Evolutionary conservation across 371 early-diverging fungal species (phyloP), one percentile per base, ranked within the genome.

Genomic region (Mucor piriformis): DNA sequence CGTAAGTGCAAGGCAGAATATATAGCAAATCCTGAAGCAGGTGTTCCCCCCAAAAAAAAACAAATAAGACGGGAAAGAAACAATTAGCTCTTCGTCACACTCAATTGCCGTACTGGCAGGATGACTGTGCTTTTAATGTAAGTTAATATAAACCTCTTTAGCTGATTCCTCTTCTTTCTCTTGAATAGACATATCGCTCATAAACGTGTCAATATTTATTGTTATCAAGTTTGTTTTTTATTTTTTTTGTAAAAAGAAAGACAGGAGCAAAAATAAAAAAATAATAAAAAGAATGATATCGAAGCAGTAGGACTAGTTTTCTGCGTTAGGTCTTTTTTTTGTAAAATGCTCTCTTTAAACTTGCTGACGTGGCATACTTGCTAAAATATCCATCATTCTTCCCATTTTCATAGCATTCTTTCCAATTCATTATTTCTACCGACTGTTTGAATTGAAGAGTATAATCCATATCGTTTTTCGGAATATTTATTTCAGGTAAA

Each of bases 311-410:
- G 25, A 52, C 40, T 52, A 52, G 27, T 38, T 38, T 52, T 52
- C 40, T 38, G 21, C 52, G 25, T 52, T 38, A 52, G 52, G 52
- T n/a, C n/a, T n/a, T 29, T 27, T 54, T 54, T 54, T 54, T 54
- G 32, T 54, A 54, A 33, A 54, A 54, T 15, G 54, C 44, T 54
- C 54, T 54, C 18, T 54, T 54, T 54, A 54, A 54, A 44, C 54
- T 54, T 54, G 46, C 33, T 54, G 44, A 43, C 16, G 48, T n/a
- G 57, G 48, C 23, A 38, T 52, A 38, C 4, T 2, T 24, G 38
- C 24, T 52, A 25, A 52, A 40, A 24, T 57, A 57, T 15, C 49
- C 38, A n/a, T 57, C 49, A 7, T 34, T 38, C 57, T 33, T 20
- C 20, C 44, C 54, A 12, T 43, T 29, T 20, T 54, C 44, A 42